These are phyloP conservation scores for Chrysoporthe puriensis DNA, from an alignment of 2,329 filamentous ascomycete species.

Conservation along the genomic window DNA sequence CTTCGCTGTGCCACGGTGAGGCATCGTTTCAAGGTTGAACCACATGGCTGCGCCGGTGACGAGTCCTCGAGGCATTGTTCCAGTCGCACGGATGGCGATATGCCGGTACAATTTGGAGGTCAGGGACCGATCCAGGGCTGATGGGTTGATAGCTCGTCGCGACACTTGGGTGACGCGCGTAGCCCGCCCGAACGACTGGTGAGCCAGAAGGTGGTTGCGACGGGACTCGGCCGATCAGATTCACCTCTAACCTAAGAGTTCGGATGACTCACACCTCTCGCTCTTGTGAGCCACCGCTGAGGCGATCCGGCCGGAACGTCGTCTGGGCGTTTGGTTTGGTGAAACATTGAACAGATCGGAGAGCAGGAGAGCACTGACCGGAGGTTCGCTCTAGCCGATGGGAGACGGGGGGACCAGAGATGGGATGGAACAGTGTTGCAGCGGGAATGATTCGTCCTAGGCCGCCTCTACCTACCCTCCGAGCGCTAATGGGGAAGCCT, in stretches of 20 bases:
- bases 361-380: neutral
- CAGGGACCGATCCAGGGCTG: neutral
- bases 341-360: slow-evolving; percentile 10
- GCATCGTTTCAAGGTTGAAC: neutral
- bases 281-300: neutral
- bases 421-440: slow-evolving; percentile 10
- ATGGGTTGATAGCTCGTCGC: neutral
- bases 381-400: neutral
- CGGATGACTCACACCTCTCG: neutral
- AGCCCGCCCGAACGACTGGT: neutral
- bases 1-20: neutral
- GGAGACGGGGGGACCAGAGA: neutral
- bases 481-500: neutral
- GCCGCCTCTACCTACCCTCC: neutral
- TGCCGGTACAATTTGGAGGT: neutral
- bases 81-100: neutral
- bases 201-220: neutral
- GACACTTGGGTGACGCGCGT: neutral
- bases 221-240: neutral
- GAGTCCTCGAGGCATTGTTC: neutral
- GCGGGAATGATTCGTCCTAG: neutral
- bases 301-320: neutral
- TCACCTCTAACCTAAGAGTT: neutral
- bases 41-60: neutral
- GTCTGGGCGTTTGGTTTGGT: slow-evolving; percentile 9